Evolutionary conservation across 805 yeast genomes (phyloP).

Genomic region (Saccharomycopsis guyanensis): DNA sequence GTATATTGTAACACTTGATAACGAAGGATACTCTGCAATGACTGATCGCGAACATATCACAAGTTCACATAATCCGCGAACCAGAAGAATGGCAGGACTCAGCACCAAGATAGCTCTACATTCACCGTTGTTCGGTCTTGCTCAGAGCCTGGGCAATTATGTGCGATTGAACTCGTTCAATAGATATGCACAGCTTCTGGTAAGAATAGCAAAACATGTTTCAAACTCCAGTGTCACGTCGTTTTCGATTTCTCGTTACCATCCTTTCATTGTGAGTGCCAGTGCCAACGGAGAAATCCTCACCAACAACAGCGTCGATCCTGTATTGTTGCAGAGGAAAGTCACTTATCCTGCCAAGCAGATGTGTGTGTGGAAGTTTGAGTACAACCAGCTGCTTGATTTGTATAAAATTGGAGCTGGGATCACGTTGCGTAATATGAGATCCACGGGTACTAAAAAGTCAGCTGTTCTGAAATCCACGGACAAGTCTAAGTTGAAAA

Average conservation of each 20-base stretch:
- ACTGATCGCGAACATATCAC: conserved; percentile 31
- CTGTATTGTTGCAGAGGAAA: not conserved
- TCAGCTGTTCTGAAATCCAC: not conserved
- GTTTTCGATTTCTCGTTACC: conserved; percentile 5
- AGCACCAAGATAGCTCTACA: not conserved
- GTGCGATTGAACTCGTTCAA: not conserved
- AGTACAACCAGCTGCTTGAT: conserved; percentile 3
- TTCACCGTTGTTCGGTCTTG: not conserved
- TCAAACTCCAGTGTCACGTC: not conserved
- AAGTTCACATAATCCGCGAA: conserved; percentile 26
- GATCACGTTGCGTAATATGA: not conserved
- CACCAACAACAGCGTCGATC: not conserved
- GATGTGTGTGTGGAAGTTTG: conserved; percentile 1
- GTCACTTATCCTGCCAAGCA: not conserved
- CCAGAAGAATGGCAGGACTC: not conserved
- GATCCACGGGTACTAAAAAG: not conserved
- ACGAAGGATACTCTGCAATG: conserved; percentile 36
- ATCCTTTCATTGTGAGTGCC: conserved; percentile 13
- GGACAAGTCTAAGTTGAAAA: not conserved
- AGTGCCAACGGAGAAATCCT: conserved; percentile 11
- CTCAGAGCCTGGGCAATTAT: not conserved
- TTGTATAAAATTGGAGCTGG: not conserved
- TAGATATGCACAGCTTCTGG: not conserved
- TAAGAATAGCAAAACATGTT: not conserved
- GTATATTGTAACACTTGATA: conserved; percentile 30